phyloP scores from a whole-genome alignment of 352 stramenopile species.

The Elongisporangium anandrum region DNA sequence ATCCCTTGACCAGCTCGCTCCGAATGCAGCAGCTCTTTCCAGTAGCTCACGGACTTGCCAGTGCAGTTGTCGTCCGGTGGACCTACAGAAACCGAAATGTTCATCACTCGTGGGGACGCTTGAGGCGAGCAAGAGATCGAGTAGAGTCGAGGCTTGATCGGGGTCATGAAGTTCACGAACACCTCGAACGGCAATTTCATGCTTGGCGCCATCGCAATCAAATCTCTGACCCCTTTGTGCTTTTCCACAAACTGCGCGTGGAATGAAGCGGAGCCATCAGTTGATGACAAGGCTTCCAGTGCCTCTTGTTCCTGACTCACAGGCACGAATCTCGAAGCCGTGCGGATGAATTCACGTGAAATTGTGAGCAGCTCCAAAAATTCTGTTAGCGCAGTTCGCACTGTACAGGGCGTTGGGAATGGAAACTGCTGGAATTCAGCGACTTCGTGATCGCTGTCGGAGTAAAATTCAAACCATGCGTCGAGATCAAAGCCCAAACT shows the following conservation, averaged over 20 bases:
- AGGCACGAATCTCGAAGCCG: conserved; percentile 42
- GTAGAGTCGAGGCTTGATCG: conserved; percentile 90
- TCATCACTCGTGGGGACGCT: conserved; percentile 63
- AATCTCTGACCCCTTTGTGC: conserved; percentile 68
- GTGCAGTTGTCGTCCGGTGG: conserved; percentile 8
- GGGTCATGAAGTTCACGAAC: conserved; percentile 77
- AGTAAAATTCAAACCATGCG: conserved; percentile 65
- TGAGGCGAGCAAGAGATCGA: conserved; percentile 89
- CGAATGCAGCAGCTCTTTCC: background rate
- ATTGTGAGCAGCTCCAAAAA: conserved; percentile 89
- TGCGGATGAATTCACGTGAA: conserved; percentile 51
- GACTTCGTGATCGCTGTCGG: conserved; percentile 7
- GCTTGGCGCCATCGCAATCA: conserved; percentile 63
- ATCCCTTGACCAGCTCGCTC: background rate
- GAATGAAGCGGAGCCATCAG: conserved; percentile 82
- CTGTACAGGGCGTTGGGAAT: conserved; percentile 89
- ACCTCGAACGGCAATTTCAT: conserved; percentile 56
- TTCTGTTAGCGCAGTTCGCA: conserved; percentile 84
- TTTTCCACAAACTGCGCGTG: conserved; percentile 67
- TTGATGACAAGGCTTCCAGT: conserved; percentile 39
- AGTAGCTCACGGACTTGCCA: background rate
- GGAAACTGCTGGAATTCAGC: conserved; percentile 38
- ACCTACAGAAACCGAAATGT: conserved; percentile 90
- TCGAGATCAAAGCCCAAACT: conserved; percentile 81
- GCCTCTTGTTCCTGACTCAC: conserved; percentile 32